Evolutionary conservation across 208 protist genomes (phyloP), one percentile per base, ranked within the genome.

Genomic region (Trypanosoma theileri): DNA sequence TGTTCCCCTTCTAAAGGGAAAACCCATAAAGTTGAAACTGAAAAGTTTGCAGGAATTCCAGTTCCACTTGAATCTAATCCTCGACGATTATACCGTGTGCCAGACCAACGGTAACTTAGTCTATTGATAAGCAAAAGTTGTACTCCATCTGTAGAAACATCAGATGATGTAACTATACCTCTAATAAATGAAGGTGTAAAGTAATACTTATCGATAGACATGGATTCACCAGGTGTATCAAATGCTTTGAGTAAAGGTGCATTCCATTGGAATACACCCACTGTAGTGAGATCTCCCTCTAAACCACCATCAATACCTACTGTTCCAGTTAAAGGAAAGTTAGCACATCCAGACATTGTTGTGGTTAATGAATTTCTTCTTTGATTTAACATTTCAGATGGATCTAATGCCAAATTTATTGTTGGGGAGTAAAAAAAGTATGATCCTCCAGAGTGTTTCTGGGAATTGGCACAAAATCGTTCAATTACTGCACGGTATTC

Each of bases 61-160:
- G 64, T 84, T 45, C 75, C 72, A 2, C 69, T 65, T 0, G 73
- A 77, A 77, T 93, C 90, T 13, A 93, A 73, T 31, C 90, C 90
- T 22, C 90, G 82, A 11, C 90, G 83, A 76, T 95, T 92, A 77
- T 93, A 95, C 11, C 90, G 85, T 12, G 90, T 95, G 9, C 90
- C 90, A 12, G 85, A 68, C 80, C 85, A 92, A 35, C 84, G 81
- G 28, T 83, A 90, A 61, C 84, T 85, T 35, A 91, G 68, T 12
- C 86, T 84, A 6, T 80, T 93, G 6, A 93, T 44, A 21, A 95
- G 71, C 14, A 76, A 60, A 61, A 88, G 48, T 35, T 62, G 45
- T 2, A 79, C 72, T 53, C 52, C 68, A 62, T 50, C 52, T 16
- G 46, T 22, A 63, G 51, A 13, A 21, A 31, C 24, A 45, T 52